Conservation (phyloP, 305 asterid genomes). For the Ilex paraguariensis region DNA sequence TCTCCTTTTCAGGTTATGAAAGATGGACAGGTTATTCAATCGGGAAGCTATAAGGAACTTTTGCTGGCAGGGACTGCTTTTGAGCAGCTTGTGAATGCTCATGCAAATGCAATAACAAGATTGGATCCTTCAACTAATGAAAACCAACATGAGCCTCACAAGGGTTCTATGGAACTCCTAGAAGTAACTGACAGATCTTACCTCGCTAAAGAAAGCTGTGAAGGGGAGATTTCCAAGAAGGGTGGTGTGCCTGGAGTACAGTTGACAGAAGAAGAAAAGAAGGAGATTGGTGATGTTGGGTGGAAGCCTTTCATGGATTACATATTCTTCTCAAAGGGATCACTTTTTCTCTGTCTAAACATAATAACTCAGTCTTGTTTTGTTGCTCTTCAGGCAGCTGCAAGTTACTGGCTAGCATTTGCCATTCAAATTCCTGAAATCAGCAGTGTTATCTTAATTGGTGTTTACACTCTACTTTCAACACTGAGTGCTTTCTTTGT, state of each 20-base stretch:
- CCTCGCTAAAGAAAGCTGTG: conserved; percentile 25
- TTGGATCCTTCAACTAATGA: conserved; percentile 24
- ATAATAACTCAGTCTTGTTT: conserved; percentile 35
- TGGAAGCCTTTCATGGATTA: conserved; percentile 52
- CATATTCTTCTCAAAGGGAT: conserved; percentile 44
- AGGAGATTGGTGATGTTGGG: conserved; percentile 47
- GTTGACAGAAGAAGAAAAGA: conserved; percentile 68
- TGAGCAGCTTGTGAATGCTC: conserved; percentile 65
- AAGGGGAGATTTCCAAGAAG: conserved; percentile 25
- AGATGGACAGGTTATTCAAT: conserved; percentile 50
- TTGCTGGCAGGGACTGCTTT: conserved; percentile 50
- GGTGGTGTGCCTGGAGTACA: conserved; percentile 22
- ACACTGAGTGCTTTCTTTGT: conserved; percentile 43
- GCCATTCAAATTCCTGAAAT: conserved; percentile 36
- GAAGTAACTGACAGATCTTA: conserved; percentile 18
- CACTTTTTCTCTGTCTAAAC: conserved; percentile 9
- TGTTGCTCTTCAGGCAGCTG: conserved; percentile 55
- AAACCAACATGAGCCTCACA: conserved; percentile 11
- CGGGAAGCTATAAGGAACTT: conserved; percentile 53
- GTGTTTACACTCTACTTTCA: conserved; percentile 44
- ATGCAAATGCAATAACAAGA: conserved; percentile 32
- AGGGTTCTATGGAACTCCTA: neutral
- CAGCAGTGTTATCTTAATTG: conserved; percentile 29
- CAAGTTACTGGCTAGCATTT: conserved; percentile 72
- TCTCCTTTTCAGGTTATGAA: conserved; percentile 48